Evolutionary conservation across 225 moss, liverwort and hornwort species (phyloP).

Genomic region (Sphagnum tenellum): DNA sequence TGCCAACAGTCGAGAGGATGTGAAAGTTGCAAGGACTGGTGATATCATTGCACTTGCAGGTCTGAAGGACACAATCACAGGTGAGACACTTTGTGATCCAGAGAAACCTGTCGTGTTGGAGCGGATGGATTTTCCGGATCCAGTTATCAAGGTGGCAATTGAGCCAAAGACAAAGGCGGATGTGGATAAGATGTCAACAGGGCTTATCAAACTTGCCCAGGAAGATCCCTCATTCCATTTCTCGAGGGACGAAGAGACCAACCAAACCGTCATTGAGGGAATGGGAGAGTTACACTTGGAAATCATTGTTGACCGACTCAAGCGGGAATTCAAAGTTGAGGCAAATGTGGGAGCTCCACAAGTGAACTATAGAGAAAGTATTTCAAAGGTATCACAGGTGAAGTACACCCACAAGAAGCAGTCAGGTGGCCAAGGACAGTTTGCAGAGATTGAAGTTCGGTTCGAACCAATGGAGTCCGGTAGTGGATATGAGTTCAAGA

Average conservation of each 20-base stretch:
- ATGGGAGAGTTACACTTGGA: slow-evolving; percentile 99
- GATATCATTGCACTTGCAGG: slow-evolving; percentile 94
- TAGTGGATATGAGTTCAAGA: slow-evolving; percentile 90
- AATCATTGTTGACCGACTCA: slow-evolving; percentile 94
- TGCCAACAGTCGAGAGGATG: slow-evolving; percentile 94
- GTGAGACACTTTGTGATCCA: slow-evolving; percentile 77
- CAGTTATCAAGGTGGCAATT: slow-evolving; percentile 96
- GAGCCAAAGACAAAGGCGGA: slow-evolving; percentile 97
- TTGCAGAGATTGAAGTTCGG: slow-evolving; percentile 87
- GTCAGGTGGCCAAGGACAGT: slow-evolving; percentile 99
- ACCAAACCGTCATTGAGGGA: slow-evolving; percentile 97
- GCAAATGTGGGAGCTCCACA: slow-evolving; percentile 98
- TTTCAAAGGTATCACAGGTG: slow-evolving; percentile 55
- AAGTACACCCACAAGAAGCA: slow-evolving; percentile 97
- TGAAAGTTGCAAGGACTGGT: slow-evolving; percentile 79
- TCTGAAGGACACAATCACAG: slow-evolving; percentile 91
- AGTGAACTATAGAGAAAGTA: slow-evolving; percentile 98
- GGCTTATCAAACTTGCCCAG: slow-evolving; percentile 87
- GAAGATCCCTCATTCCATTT: slow-evolving; percentile 98
- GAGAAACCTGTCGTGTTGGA: slow-evolving; percentile 87
- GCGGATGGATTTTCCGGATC: slow-evolving; percentile 99
- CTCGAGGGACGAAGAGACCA: slow-evolving; percentile 96
- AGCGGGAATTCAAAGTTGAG: slow-evolving; percentile 96
- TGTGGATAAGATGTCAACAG: slow-evolving; percentile 91
- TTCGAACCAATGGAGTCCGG: slow-evolving; percentile 87